Base-by-base conservation (phyloP, 2,329 filamentous ascomycete species). In the Phialophora macrospora region DNA sequence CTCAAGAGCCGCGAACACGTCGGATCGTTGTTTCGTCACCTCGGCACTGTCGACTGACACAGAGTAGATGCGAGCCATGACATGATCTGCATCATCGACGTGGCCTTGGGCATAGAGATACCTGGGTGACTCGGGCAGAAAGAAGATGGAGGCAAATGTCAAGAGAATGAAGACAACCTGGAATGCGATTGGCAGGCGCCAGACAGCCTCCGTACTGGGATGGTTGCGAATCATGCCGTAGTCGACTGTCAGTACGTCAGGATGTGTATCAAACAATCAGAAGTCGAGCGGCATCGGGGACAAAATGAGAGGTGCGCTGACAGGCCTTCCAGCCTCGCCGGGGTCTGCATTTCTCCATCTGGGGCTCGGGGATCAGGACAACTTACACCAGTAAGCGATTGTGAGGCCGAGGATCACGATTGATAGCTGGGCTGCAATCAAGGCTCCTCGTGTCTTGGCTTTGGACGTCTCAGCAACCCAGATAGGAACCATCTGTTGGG, bases 131-230 rank as follows among this genome's bases (percentile, higher is more conserved):
- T 80, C 78, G 0, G 77, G 77, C 11, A 79, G 71, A 58, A 73
- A 74, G 32, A 77, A 72, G 70, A 81, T 78, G 51, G 70, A 64
- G 32, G 72, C 60, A 28, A 72, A 69, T 46, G 78, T 71, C 55
- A 81, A 72, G 28, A 81, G 59, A 7, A 75, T 79, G 64, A 82
- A 82, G 48, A 81, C 71, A 30, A 77, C 73, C 67, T 83, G 81
- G 72, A 83, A 82, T 2, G 80, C 79, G 52, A 83, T 78, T 0
- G 81, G 81, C 67, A 83, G 81, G 12, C 81, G 77, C 75, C 75
- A 77, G 4, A 66, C 63, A 17, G 60, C 63, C 28, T 57, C 56
- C 5, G 64, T 64, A n/a, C 38, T 38, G 32, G 62, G 62, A 32
- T 65, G 55, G 26, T 64, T 62, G 9, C 41, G 55, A 46, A 68